Evolutionary conservation across 495 filamentous ascomycete species (phyloP).

Genomic region (Cryomyces minteri): DNA sequence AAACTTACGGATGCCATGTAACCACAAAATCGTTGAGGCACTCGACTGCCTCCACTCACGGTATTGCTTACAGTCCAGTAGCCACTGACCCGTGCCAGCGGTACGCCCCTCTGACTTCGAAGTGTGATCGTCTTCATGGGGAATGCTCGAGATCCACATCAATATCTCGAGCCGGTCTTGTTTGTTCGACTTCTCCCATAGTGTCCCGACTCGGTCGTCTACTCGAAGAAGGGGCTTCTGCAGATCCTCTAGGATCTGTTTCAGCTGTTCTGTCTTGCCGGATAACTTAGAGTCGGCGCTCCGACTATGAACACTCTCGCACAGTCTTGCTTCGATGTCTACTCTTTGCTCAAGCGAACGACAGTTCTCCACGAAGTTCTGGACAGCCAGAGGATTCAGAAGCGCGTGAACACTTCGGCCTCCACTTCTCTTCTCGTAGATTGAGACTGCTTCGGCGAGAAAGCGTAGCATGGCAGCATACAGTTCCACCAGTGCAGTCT

Average conservation of each 20-base stretch:
- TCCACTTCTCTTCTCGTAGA: neutral
- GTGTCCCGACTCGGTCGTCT: neutral
- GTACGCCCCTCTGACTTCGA: neutral
- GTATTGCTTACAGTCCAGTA: neutral
- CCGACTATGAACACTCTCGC: neutral
- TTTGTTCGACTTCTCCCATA: neutral
- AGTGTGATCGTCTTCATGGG: neutral
- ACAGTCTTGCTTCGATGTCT: neutral
- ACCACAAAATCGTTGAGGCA: constrained; percentile 1
- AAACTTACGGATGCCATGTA: neutral
- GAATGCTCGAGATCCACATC: neutral
- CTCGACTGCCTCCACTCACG: neutral
- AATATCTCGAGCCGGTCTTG: neutral
- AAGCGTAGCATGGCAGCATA: constrained; percentile 1
- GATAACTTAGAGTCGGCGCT: neutral
- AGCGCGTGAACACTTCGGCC: neutral
- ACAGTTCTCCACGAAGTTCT: neutral
- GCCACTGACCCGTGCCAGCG: neutral
- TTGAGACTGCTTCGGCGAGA: neutral
- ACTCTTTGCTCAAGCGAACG: neutral
- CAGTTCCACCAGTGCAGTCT: neutral
- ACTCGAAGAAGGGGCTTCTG: neutral
- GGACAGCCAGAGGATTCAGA: neutral
- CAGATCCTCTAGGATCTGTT: neutral
- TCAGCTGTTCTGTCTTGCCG: neutral